phyloP scores from a whole-genome alignment of 163 green algal species.

The Coccomyxa subellipsoidea region DNA sequence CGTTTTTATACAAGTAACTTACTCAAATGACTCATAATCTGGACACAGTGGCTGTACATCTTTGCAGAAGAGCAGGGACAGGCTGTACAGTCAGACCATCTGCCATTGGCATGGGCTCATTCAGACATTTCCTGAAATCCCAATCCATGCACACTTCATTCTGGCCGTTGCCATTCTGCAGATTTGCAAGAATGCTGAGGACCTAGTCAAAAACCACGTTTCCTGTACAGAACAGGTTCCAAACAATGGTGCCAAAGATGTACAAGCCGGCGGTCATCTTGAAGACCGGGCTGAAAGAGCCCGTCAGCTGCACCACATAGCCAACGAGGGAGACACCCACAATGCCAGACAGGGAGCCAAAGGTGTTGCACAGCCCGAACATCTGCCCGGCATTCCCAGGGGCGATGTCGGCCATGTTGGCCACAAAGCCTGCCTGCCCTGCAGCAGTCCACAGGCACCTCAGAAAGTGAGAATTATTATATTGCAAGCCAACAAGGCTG shows the following conservation, averaged over 20 bases:
- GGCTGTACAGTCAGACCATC: too few species aligned
- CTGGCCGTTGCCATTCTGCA: neutral
- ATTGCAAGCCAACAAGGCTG: neutral
- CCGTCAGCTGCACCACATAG: slow-evolving; percentile 73
- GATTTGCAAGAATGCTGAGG: neutral
- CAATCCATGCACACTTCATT: neutral
- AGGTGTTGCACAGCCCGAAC: slow-evolving; percentile 90
- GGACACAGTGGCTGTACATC: too few species aligned
- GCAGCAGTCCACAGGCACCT: neutral
- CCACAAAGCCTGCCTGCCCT: slow-evolving; percentile 78
- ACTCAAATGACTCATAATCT: too few species aligned
- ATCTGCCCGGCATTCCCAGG: slow-evolving; percentile 73
- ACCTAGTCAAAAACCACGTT: slow-evolving; percentile 42
- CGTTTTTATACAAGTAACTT: too few species aligned
- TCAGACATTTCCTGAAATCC: neutral
- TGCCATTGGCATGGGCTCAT: too few species aligned
- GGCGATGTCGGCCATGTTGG: slow-evolving; percentile 91
- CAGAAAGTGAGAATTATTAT: neutral
- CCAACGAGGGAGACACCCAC: slow-evolving; percentile 71
- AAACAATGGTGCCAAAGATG: slow-evolving; percentile 62
- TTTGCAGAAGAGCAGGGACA: too few species aligned
- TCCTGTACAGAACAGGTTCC: slow-evolving; percentile 58
- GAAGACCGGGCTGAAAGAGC: slow-evolving; percentile 76
- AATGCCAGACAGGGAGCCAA: slow-evolving; percentile 79
- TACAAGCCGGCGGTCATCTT: slow-evolving; percentile 75